phyloP scores from a whole-genome alignment of 1,284 basidiomycete genomes.

The Austroboletus niveus region DNA sequence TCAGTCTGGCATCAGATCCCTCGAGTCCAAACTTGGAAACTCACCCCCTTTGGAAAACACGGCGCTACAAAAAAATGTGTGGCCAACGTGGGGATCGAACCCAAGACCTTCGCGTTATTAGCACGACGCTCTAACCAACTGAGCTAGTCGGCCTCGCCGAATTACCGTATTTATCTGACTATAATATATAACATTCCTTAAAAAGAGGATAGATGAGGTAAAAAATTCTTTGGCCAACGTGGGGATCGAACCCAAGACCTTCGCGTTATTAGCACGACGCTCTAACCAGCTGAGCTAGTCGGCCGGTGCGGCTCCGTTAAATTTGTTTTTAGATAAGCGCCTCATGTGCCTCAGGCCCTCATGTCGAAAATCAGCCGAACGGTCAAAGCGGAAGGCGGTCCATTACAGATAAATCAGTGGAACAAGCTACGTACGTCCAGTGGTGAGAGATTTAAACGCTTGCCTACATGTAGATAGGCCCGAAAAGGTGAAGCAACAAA shows the following conservation, averaged over 20 bases:
- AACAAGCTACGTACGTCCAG: too few species aligned
- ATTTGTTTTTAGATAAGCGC: background rate
- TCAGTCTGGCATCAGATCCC: slow-evolving; percentile 20
- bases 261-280: slow-evolving; percentile 10
- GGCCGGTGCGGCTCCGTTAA: background rate
- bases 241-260: slow-evolving; percentile 31
- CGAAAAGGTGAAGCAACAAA: background rate
- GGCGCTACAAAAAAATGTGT: slow-evolving; percentile 1
- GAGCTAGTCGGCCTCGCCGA: slow-evolving; percentile 21
- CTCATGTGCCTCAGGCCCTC: background rate
- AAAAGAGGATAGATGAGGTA: too few species aligned
- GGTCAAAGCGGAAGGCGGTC: too few species aligned
- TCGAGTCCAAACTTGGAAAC: slow-evolving; percentile 15
- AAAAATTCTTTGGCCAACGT: slow-evolving; percentile 12
- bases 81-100: slow-evolving; percentile 36
- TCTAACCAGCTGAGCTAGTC: background rate
- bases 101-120: slow-evolving; percentile 34
- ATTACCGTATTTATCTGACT: too few species aligned
- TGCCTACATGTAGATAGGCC: too few species aligned
- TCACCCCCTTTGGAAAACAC: background rate
- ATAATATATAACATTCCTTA: too few species aligned
- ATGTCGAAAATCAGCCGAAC: background rate
- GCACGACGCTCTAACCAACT: slow-evolving; percentile 31
- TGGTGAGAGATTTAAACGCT: too few species aligned
- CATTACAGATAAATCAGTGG: too few species aligned